Percentiles rank a stretch among this genome's conserved stretches.
Conservation (phyloP, 2,329 filamentous ascomycete genomes). For the Endoconidiophora polonica region DNA sequence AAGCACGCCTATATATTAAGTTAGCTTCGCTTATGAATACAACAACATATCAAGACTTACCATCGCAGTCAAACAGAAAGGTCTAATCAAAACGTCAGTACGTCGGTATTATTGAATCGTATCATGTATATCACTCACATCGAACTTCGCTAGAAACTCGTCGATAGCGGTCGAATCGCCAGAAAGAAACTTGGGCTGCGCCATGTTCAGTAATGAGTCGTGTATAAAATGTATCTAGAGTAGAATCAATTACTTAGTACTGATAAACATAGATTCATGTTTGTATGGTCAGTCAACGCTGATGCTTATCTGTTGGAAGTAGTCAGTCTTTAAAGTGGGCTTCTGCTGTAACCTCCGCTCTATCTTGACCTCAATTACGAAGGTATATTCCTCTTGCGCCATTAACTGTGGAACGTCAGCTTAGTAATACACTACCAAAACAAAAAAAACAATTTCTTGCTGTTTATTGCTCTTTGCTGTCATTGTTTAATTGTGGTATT, state of each 20-base stretch:
- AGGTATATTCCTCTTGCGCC: no score
- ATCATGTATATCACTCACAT: constrained; percentile 38
- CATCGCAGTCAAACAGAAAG: constrained; percentile 95
- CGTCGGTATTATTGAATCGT: background rate
- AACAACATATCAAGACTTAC: constrained; percentile 30
- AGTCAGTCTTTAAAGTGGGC: background rate
- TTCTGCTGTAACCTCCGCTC: no score
- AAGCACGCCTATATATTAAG: constrained; percentile 51
- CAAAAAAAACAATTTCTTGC: no score
- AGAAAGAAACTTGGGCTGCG: constrained; percentile 48
- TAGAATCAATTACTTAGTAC: background rate
- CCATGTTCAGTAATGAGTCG: constrained; percentile 16
- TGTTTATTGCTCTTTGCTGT: no score
- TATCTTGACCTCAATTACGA: no score
- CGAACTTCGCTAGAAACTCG: constrained; percentile 77
- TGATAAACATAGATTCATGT: background rate
- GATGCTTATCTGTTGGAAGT: background rate
- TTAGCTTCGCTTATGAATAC: background rate
- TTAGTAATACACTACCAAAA: no score
- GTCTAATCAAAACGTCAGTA: constrained; percentile 34
- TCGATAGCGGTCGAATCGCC: constrained; percentile 63
- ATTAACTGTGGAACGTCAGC: no score
- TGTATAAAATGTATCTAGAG: background rate
- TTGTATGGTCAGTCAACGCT: background rate
- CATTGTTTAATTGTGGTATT: no score